A percentile compares a stretch with the other conserved stretches of the same genome.
These are phyloP conservation scores for Scenedesmus sp. DNA, from an alignment of 163 green algal genomes.

Conservation along the genomic window DNA sequence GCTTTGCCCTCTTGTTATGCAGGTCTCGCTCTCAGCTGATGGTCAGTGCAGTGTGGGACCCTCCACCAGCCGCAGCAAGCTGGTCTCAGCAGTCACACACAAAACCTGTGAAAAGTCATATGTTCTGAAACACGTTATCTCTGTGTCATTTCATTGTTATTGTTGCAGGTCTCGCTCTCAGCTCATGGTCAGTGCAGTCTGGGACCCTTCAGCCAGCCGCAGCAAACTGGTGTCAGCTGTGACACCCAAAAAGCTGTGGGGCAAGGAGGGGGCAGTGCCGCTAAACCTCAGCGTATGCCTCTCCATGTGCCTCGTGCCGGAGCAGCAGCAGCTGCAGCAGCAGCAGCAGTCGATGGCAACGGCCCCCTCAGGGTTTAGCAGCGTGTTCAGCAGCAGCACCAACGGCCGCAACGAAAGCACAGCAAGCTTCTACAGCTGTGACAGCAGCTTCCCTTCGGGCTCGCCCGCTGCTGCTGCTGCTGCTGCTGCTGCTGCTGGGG, in stretches of 20 bases:
- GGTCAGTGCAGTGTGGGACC: constrained; percentile 8
- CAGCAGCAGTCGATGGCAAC: not conserved
- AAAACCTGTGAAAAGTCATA: too few relatives aligned
- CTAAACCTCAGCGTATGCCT: constrained; percentile 35
- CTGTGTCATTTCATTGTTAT: not conserved
- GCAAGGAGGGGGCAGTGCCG: constrained; percentile 12
- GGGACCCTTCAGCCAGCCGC: not conserved
- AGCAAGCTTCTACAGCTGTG: not conserved
- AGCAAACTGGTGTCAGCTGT: constrained; percentile 21
- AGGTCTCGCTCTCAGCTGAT: not conserved
- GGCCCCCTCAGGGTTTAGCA: not conserved
- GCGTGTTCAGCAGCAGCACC: not conserved
- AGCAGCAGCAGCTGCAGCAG: not conserved
- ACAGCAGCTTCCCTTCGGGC: not conserved
- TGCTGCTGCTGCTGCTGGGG: constrained; percentile 6
- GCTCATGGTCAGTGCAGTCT: constrained; percentile 29
- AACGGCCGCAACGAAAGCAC: not conserved
- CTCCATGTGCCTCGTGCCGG: constrained; percentile 27
- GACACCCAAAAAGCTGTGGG: constrained; percentile 20
- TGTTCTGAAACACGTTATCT: not conserved
- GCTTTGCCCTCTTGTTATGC: too few relatives aligned
- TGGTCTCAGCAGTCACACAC: not conserved
- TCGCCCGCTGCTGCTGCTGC: not conserved
- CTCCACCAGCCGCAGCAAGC: constrained; percentile 3
- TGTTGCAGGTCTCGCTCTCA: not conserved